Conservation (phyloP, 2,329 filamentous ascomycete species). For the Hypocrella siamensis region DNA sequence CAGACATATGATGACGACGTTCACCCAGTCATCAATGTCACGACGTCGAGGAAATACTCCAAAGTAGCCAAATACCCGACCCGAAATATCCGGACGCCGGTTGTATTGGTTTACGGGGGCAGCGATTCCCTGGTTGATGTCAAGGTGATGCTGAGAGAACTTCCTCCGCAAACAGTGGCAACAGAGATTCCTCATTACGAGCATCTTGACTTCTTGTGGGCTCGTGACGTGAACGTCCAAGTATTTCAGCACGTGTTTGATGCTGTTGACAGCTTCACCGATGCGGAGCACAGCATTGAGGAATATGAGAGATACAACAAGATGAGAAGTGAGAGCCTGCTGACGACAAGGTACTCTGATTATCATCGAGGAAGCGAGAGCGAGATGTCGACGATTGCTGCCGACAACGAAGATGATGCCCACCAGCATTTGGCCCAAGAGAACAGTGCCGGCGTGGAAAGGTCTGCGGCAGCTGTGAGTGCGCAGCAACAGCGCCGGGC, state of each 20-base stretch:
- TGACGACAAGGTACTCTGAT: constrained; percentile 19
- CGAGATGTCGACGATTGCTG: constrained; percentile 17
- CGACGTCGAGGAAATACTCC: constrained; percentile 67
- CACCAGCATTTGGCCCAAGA: constrained; percentile 16
- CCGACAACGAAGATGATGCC: constrained; percentile 1
- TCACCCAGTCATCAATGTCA: constrained; percentile 57
- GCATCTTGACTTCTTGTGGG: constrained; percentile 95
- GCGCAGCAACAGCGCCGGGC: too few relatives aligned
- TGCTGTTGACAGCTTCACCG: constrained; percentile 59
- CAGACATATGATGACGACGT: constrained; percentile 98
- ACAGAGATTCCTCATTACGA: constrained; percentile 87
- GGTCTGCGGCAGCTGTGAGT: too few relatives aligned
- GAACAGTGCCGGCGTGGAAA: too few relatives aligned
- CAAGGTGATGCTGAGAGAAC: constrained; percentile 74
- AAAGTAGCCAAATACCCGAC: constrained; percentile 95
- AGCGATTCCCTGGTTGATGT: constrained; percentile 92
- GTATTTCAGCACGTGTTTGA: constrained; percentile 90
- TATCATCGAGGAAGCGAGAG: constrained; percentile 18
- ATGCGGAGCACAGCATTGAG: constrained; percentile 39
- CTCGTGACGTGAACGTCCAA: constrained; percentile 61
- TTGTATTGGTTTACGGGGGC: constrained; percentile 85
- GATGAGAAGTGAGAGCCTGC: constrained; percentile 33
- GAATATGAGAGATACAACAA: constrained; percentile 43
- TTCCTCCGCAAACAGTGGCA: constrained; percentile 71
- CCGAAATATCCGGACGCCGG: constrained; percentile 89